Percentiles rank a stretch among this genome's conserved stretches.
These are phyloP conservation scores for Bacidia rubella DNA, from an alignment of 495 filamentous ascomycete genomes.

Conservation along the genomic window DNA sequence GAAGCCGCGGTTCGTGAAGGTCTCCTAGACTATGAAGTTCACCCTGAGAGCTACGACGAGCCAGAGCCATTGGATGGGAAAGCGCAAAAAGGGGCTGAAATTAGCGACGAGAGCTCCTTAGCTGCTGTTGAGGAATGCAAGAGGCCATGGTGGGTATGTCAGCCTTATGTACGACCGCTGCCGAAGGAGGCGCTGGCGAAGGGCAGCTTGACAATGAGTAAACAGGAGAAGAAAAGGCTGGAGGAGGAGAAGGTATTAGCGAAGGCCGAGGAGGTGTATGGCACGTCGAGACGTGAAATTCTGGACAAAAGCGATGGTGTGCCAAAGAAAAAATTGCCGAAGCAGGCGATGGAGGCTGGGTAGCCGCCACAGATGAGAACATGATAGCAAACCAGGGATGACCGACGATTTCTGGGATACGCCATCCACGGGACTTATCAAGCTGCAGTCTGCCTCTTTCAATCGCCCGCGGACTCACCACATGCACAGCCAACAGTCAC, in stretches of 20 bases:
- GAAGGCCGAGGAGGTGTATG: slow-evolving; percentile 12
- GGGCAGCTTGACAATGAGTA: slow-evolving; percentile 58
- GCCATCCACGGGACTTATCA: no score
- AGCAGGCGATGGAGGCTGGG: slow-evolving; percentile 32
- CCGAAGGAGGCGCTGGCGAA: slow-evolving; percentile 79
- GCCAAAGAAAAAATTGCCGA: slow-evolving; percentile 23
- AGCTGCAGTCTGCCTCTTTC: no score
- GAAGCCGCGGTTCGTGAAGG: slow-evolving; percentile 61
- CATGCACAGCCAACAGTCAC: no score
- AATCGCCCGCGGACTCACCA: no score
- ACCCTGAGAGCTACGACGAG: slow-evolving; percentile 40
- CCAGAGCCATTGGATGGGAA: slow-evolving; percentile 25
- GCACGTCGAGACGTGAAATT: slow-evolving; percentile 18
- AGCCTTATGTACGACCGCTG: slow-evolving; percentile 77
- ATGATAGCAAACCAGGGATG: no score
- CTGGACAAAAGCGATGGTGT: slow-evolving; percentile 16
- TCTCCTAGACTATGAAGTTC: slow-evolving; percentile 55
- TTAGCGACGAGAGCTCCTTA: slow-evolving; percentile 41
- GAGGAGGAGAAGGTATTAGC: slow-evolving; percentile 21
- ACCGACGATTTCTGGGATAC: no score
- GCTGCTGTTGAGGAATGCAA: slow-evolving; percentile 55
- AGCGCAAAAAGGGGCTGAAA: slow-evolving; percentile 15
- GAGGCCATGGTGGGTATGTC: slow-evolving; percentile 83
- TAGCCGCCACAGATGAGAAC: no score
- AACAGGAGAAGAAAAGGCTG: slow-evolving; percentile 33